Evolutionary conservation across 768 basidiomycete genomes (phyloP).

Genomic region (Amylocystis lapponica): DNA sequence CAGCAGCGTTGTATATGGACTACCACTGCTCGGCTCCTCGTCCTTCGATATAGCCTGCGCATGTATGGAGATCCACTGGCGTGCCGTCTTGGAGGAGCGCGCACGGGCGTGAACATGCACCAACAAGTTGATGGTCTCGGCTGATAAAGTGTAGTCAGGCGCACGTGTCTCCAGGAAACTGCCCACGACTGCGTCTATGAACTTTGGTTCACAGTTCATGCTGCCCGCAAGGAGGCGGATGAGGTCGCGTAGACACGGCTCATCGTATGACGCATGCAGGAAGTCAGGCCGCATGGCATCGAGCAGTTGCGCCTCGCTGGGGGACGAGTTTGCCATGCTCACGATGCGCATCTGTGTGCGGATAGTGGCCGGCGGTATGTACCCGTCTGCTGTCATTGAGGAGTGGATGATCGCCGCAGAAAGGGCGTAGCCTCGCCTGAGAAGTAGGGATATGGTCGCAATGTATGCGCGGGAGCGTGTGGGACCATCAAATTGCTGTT

Average conservation of each 20-base stretch:
- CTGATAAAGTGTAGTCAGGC: constrained; percentile 6
- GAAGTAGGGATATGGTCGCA: constrained; percentile 34
- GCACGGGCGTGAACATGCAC: constrained; percentile 26
- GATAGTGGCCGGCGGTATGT: constrained; percentile 32
- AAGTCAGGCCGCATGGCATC: constrained; percentile 14
- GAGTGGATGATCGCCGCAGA: constrained; percentile 37
- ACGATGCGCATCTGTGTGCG: constrained; percentile 38
- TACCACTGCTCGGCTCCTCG: constrained; percentile 1
- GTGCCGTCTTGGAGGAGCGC: constrained; percentile 25
- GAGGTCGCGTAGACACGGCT: constrained; percentile 20
- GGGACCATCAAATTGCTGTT: background rate
- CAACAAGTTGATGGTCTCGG: constrained; percentile 12
- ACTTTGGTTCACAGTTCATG: constrained; percentile 6
- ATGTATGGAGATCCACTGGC: constrained; percentile 21
- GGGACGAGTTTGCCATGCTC: constrained; percentile 19
- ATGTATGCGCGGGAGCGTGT: constrained; percentile 25
- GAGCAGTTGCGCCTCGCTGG: constrained; percentile 12
- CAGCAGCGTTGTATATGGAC: constrained; percentile 37
- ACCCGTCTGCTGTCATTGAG: constrained; percentile 36
- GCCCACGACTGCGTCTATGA: constrained; percentile 13
- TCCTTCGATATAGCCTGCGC: constrained; percentile 8
- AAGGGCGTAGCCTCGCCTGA: constrained; percentile 31
- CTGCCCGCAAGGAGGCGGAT: constrained; percentile 32
- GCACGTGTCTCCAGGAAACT: constrained; percentile 6
- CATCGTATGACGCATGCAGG: constrained; percentile 13